These are phyloP conservation scores for Bjerkandera adusta DNA, from an alignment of 1,284 basidiomycete species.

Conservation along the genomic window DNA sequence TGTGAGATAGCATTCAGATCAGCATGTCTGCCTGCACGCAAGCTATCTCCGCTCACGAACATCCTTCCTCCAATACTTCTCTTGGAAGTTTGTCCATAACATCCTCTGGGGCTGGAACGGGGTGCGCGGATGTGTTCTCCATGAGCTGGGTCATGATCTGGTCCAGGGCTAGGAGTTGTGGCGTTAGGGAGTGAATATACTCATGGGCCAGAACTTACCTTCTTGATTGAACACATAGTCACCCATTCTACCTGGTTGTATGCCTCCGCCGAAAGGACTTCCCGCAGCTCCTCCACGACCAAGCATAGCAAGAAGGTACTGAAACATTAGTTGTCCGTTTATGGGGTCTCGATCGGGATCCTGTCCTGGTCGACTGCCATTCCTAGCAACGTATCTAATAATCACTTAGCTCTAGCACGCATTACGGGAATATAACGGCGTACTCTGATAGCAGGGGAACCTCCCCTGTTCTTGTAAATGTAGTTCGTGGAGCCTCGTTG, in stretches of 20 bases:
- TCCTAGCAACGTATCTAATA: slow-evolving; percentile 14
- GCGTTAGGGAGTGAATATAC: slow-evolving; percentile 7
- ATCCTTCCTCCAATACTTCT: slow-evolving; percentile 57
- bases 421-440: slow-evolving; percentile 6
- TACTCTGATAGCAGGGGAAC: slow-evolving; percentile 32
- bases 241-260: slow-evolving; percentile 59
- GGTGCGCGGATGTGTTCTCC: slow-evolving; percentile 66
- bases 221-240: slow-evolving; percentile 85
- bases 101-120: slow-evolving; percentile 75
- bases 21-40: neutral
- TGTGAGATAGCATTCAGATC: slow-evolving; percentile 23
- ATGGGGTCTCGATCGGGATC: slow-evolving; percentile 34
- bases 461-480: slow-evolving; percentile 28
- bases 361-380: slow-evolving; percentile 25
- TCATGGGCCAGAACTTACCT: slow-evolving; percentile 48
- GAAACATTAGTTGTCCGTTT: slow-evolving; percentile 61
- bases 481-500: slow-evolving; percentile 38
- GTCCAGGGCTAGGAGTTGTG: slow-evolving; percentile 57
- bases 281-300: slow-evolving; percentile 25
- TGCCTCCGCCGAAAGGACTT: slow-evolving; percentile 36
- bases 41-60: slow-evolving; percentile 39
- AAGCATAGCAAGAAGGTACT: slow-evolving; percentile 68
- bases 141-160: slow-evolving; percentile 77
- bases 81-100: slow-evolving; percentile 60
- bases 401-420: neutral